A percentile compares a stretch with the other conserved stretches of the same genome.
Conservation (phyloP, 2,329 filamentous ascomycete genomes). For the Penicillium sp. region DNA sequence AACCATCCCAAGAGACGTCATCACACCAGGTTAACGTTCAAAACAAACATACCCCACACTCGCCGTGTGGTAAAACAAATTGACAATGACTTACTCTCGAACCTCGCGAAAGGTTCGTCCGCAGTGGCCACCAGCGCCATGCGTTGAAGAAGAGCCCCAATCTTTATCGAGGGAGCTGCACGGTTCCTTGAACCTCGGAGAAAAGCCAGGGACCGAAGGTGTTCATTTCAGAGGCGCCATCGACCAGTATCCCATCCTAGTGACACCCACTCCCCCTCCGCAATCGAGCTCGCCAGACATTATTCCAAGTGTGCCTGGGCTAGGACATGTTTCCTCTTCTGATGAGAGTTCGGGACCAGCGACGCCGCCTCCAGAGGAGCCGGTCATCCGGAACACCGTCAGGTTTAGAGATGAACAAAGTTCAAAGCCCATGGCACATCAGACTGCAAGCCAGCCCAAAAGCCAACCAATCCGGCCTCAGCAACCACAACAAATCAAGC, state of each 20-base stretch:
- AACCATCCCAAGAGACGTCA: conserved; percentile 15
- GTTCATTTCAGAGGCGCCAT: conserved; percentile 40
- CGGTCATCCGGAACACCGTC: conserved; percentile 7
- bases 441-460: conserved; percentile 12
- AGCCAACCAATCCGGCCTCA: conserved; percentile 6
- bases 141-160: conserved; percentile 48
- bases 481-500: conserved; percentile 3
- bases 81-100: conserved; percentile 25
- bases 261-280: conserved; percentile 29
- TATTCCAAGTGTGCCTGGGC: conserved; percentile 19
- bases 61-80: conserved; percentile 12
- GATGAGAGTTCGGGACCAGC: conserved; percentile 29
- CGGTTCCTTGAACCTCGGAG: conserved; percentile 32
- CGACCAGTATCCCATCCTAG: conserved; percentile 49
- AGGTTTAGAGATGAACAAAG: not conserved
- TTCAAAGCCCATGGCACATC: not conserved
- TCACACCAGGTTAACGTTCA: conserved; percentile 25
- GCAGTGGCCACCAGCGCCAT: conserved; percentile 46
- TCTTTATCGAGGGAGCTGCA: conserved; percentile 45
- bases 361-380: conserved; percentile 30
- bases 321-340: conserved; percentile 30
- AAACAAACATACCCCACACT: not conserved
- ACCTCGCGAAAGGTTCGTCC: conserved; percentile 23
- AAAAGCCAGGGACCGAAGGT: conserved; percentile 36
- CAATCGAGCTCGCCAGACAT: conserved; percentile 13